Conservation (phyloP, 2,329 filamentous ascomycete genomes). For the Blumeriella jaapii region DNA sequence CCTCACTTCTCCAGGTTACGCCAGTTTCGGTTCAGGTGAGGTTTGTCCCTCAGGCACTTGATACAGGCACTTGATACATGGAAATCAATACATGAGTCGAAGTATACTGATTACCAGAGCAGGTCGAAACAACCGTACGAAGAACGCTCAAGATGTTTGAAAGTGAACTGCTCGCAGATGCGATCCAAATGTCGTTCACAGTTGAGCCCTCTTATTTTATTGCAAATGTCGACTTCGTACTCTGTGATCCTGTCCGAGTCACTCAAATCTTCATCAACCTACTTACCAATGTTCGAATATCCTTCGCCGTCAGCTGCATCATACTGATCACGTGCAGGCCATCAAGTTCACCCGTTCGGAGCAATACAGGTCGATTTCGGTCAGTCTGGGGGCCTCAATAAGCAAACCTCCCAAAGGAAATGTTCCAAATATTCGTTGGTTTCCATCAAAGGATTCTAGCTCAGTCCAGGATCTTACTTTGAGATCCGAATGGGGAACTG, state of each 20-base stretch:
- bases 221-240: conserved; percentile 56
- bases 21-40: conserved; percentile 34
- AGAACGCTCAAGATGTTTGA: conserved; percentile 67
- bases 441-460: conserved; percentile 21
- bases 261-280: conserved; percentile 69
- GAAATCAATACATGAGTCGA: no score
- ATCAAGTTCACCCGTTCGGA: conserved; percentile 55
- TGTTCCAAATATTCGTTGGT: conserved; percentile 25
- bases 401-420: conserved; percentile 15
- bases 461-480: conserved; percentile 12
- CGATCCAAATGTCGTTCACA: conserved; percentile 56
- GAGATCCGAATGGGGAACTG: conserved; percentile 25
- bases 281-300: conserved; percentile 41
- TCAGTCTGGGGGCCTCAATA: conserved; percentile 33
- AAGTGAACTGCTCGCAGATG: conserved; percentile 56
- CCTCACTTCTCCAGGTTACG: conserved; percentile 55
- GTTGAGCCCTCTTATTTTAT: conserved; percentile 55
- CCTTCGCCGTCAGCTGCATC: background rate
- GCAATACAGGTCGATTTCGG: conserved; percentile 41
- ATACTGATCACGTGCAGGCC: conserved; percentile 26
- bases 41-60: no score
- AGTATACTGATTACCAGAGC: background rate
- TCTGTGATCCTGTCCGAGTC: conserved; percentile 61
- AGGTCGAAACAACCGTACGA: conserved; percentile 54
- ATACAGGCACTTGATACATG: no score